phyloP scores from a whole-genome alignment of 1,139 yeast species.

The Suhomyces ambrosiae region DNA sequence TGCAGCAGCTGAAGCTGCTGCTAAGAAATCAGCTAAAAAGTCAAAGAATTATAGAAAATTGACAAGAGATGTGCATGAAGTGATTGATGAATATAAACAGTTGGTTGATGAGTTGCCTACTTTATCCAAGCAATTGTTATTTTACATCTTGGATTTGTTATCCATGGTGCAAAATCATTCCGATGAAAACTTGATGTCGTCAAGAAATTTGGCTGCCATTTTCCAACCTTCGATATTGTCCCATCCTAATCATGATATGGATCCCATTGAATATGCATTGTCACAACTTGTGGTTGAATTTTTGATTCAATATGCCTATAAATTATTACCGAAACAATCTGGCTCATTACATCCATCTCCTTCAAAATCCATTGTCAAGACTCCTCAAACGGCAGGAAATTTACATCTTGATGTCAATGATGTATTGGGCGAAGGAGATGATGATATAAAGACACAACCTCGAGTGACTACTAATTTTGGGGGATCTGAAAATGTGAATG shows the following conservation, averaged over 20 bases:
- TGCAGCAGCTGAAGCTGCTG: conserved; percentile 19
- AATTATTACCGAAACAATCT: conserved; percentile 58
- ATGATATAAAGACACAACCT: conserved; percentile 5
- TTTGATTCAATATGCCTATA: conserved; percentile 81
- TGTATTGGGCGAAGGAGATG: conserved; percentile 9
- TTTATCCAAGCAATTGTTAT: conserved; percentile 77
- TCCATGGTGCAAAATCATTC: conserved; percentile 84
- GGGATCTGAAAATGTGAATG: conserved; percentile 1
- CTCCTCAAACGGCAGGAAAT: conserved; percentile 4
- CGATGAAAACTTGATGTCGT: conserved; percentile 83
- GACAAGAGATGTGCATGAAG: conserved; percentile 64
- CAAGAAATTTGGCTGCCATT: conserved; percentile 90
- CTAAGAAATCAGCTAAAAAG: conserved; percentile 20
- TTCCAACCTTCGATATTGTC: conserved; percentile 94
- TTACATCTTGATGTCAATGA: conserved; percentile 9
- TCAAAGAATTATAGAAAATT: conserved; percentile 40
- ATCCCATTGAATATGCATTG: conserved; percentile 86
- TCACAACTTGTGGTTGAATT: conserved; percentile 88
- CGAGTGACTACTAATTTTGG: conserved; percentile 5
- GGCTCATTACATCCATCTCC: conserved; percentile 10
- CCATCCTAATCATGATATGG: conserved; percentile 90
- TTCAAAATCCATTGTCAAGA: conserved; percentile 5
- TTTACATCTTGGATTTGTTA: conserved; percentile 82
- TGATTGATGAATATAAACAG: conserved; percentile 69
- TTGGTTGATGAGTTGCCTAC: conserved; percentile 69